Evolutionary conservation across 352 stramenopile species (phyloP), one percentile per base, ranked within the genome.

Genomic region (Pythium brassicae): DNA sequence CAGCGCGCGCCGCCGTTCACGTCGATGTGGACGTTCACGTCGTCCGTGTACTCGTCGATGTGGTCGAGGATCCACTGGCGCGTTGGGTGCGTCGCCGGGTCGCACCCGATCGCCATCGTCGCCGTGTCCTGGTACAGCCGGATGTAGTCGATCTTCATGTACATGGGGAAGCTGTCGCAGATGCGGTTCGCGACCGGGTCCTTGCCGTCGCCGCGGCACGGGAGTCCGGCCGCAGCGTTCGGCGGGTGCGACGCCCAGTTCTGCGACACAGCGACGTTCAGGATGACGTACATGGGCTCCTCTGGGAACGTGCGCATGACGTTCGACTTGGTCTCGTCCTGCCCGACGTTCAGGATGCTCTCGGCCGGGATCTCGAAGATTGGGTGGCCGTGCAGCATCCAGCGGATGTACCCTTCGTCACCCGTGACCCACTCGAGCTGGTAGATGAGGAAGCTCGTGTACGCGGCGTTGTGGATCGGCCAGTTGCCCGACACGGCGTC

Each of bases 251-350:
- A 65, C 0, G 76, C 89, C 94, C 94, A 98, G 57, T 86, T 66
- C 20, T 72, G 71, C 19, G 86, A 96, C 29, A 98, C 63, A 1
- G 94, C 94, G 25, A 96, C 95, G 72, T 98, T 98, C 50, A 98
- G 66, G 54, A 98, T 81, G 59, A 98, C 72, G 69, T 97, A 98
- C 71, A 90, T 94, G 9, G 94, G 92, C 62, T 98, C 94, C 42
- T 92, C 81, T 1, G 76, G 73, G 55, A 89, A 86, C 1, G 68
- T 76, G n/a, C 77, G 75, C 34, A 57, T 45, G 7, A 74, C 76
- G 52, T 89, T 92, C 37, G 74, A 61, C 12, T 74, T 69, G 15
- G 42, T 61, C 35, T 57, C 53, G 42, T 70, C 69, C 61, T 89
- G 78, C 0, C 72, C 65, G 1, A 66, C 57, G 40, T 83, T 74